Evolutionary conservation across 2,329 filamentous ascomycete genomes (phyloP).

Genomic region (Sporothrix brasiliensis): DNA sequence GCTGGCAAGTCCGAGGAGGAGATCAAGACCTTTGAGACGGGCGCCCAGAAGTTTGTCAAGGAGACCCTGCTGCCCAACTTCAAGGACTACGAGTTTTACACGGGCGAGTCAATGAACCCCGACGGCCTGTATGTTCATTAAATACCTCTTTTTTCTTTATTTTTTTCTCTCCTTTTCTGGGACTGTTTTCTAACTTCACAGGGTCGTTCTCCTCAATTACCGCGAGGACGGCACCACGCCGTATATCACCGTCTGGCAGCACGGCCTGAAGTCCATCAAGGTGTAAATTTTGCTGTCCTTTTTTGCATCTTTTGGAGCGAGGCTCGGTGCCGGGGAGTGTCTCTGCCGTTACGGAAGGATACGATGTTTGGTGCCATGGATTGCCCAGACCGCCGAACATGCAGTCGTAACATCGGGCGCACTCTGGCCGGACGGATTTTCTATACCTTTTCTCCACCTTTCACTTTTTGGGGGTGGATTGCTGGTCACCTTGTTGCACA

Average conservation of each 20-base stretch:
- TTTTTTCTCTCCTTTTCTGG: neutral
- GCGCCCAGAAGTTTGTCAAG: slow-evolving; percentile 75
- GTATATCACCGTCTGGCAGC: slow-evolving; percentile 91
- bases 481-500: slow-evolving; percentile 2
- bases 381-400: neutral
- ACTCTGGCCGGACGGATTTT: neutral
- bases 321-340: slow-evolving; percentile 14
- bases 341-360: neutral
- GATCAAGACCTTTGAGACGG: slow-evolving; percentile 77
- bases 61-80: slow-evolving; percentile 80
- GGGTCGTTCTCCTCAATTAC: slow-evolving; percentile 93
- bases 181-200: slow-evolving; percentile 43
- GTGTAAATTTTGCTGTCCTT: slow-evolving; percentile 62
- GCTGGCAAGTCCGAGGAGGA: slow-evolving; percentile 61
- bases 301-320: neutral
- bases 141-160: neutral
- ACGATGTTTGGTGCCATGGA: neutral
- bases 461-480: neutral
- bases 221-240: slow-evolving; percentile 93
- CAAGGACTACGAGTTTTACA: slow-evolving; percentile 95
- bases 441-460: no score
- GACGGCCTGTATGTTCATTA: slow-evolving; percentile 76
- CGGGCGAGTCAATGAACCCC: slow-evolving; percentile 88
- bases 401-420: neutral
- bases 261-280: slow-evolving; percentile 87